Evolutionary conservation across 176 grass and related monocot genomes (phyloP), one percentile per base, ranked within the genome.

Genomic region (Carex parvula): DNA sequence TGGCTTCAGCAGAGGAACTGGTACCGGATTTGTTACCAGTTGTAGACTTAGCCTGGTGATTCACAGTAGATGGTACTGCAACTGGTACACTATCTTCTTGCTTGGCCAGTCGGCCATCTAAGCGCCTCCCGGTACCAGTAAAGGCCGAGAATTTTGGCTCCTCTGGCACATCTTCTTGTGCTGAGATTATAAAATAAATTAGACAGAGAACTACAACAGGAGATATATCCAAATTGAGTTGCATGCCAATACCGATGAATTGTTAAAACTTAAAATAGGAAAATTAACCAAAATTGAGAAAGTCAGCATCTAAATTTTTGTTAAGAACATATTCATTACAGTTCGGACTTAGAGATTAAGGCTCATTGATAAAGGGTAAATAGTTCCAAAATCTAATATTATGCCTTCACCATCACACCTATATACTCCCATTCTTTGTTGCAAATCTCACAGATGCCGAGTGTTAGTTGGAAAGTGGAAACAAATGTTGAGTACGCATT

Each of bases 121-220:
- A 26, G 77, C 96, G 89, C 82, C 89, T 99, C 58, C 93, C 93
- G 30, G 85, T 64, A 60, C 96, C 96, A 79, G 88, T 87, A 58
- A 99, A 99, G 20, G 93, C 85, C 22, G 48, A 86, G 79, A 99
- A 95, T 83, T 99, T 99, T 42, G 79, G 88, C 83, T 91, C 88
- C 61, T 90, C 91, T 64, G 72, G 71, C 72, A 75, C 88, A 80
- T 91, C 91, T 89, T 81, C 42, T 85, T 68, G 35, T 80, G 17
- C 88, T 90, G 74, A 65, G 75, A 75, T 80, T 60, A 37, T 39
- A n/a, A 67, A 83, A 58, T 33, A 46, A 29, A 11, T 58, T 15
- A 18, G 62, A 64, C 8, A 75, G 14, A 84, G 66, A 16, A 15
- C 60, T 71, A 85, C 30, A 41, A 70, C 35, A 24, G 35, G 70